Evolutionary conservation across 192 early-diverging fungal genomes (phyloP).

Genomic region (Podila clonocystis): DNA sequence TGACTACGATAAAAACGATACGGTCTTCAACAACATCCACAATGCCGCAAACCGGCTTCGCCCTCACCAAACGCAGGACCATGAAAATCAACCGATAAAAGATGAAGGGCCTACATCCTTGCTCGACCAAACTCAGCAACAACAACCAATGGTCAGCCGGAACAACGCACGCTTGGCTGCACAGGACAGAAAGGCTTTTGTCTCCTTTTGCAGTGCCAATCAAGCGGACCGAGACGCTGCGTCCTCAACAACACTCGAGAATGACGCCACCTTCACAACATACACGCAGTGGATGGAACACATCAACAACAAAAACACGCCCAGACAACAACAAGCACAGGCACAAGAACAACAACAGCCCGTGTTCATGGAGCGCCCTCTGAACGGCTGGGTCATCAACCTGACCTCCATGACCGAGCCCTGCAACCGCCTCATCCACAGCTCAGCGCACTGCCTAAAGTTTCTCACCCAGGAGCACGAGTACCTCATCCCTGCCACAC

Average conservation of each 20-base stretch:
- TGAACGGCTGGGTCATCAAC: slow-evolving; percentile 26
- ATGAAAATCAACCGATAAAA: background rate
- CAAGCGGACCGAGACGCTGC: background rate
- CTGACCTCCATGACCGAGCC: slow-evolving; percentile 21
- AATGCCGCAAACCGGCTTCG: background rate
- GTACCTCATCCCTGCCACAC: slow-evolving; percentile 20
- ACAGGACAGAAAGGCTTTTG: background rate
- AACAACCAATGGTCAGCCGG: background rate
- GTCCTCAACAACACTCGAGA: background rate
- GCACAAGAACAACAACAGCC: background rate
- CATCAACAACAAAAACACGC: slow-evolving; percentile 18
- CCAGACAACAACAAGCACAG: background rate
- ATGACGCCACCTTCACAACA: slow-evolving; percentile 4
- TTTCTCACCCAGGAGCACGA: slow-evolving; percentile 31
- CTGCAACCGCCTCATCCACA: slow-evolving; percentile 29
- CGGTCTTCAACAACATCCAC: slow-evolving; percentile 3
- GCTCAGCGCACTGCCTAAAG: slow-evolving; percentile 32
- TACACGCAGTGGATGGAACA: slow-evolving; percentile 35
- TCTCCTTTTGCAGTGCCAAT: background rate
- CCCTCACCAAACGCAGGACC: background rate
- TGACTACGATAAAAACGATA: background rate
- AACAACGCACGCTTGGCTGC: background rate
- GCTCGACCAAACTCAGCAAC: background rate
- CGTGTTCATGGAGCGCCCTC: slow-evolving; percentile 22
- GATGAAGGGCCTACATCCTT: background rate